Evolutionary conservation across 495 filamentous ascomycete genomes (phyloP), one percentile per base, ranked within the genome.

Genomic region (Talaromyces proteolyticus): DNA sequence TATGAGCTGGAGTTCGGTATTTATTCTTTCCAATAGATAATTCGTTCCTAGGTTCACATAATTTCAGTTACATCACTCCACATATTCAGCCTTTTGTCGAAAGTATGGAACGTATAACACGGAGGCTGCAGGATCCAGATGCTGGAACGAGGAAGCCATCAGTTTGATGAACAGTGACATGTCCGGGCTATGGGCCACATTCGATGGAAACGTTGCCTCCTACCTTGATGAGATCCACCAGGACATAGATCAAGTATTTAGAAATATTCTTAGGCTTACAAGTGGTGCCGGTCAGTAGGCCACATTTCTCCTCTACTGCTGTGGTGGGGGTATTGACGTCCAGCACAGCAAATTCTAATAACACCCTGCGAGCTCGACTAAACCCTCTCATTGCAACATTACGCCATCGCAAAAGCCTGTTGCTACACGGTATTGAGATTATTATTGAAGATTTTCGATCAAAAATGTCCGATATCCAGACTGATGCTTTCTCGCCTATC

Each of bases 21-120:
- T 53, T 47, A n/a, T 50, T 17, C 20, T 41, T 38, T 48, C 20
- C 21, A 34, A 26, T 38, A 17, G 3, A 21, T 26, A 17, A 26
- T 20, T 50, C 20, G 29, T 21, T 44, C 25, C 16, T 44, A 44
- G 12, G 25, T 22, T 44, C 42, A 44, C 42, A 44, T 3, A 44
- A 44, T 50, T 56, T 17, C 21, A 68, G 65, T 64, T 56, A 57
- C 38, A 52, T 20, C 47, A 47, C 18, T 0, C 7, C n/a, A 56
- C 59, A 6, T 66, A 66, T 42, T 44, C 56, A 3, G 63, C 63
- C 11, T 62, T 53, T 11, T 64, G 61, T 38, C 57, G 57, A 16
- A 58, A 64, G 3, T 50, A 64, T 23, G 59, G 61, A 5, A 52
- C 48, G 1, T 52, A 65, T 37, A 6, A 21, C 7, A 53, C 53